Percentiles rank a stretch among this genome's conserved stretches.
Conservation (phyloP, 768 basidiomycete genomes). For the Leucocoprinus leucothites region DNA sequence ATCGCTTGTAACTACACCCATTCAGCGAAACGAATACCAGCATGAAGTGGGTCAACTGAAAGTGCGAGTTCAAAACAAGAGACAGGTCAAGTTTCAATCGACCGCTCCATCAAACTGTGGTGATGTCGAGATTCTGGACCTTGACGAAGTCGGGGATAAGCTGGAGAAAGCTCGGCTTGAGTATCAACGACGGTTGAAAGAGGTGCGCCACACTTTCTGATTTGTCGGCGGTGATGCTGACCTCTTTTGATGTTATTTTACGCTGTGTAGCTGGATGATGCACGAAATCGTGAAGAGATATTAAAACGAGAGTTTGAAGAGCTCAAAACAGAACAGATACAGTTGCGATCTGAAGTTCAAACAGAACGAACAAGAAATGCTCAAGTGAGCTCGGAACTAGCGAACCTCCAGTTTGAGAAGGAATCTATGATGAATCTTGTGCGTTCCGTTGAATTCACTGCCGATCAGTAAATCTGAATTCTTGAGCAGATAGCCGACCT, state of each 20-base stretch:
- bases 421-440: slow-evolving; percentile 5
- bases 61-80: neutral
- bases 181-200: slow-evolving; percentile 11
- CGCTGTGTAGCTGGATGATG: neutral
- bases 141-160: slow-evolving; percentile 15
- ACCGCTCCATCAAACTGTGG: neutral
- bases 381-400: slow-evolving; percentile 6
- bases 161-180: slow-evolving; percentile 14
- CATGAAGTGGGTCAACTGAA: slow-evolving; percentile 3
- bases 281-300: neutral
- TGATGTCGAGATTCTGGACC: slow-evolving; percentile 1
- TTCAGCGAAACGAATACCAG: slow-evolving; percentile 11
- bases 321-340: slow-evolving; percentile 3
- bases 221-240: neutral
- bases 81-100: neutral
- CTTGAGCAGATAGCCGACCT: neutral
- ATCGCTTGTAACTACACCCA: neutral
- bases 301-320: slow-evolving; percentile 5
- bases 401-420: neutral
- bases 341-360: slow-evolving; percentile 7
- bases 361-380: neutral
- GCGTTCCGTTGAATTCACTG: neutral
- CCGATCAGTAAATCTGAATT: neutral
- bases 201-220: neutral
- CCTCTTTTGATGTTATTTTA: neutral